Conservation (phyloP, 495 filamentous ascomycete genomes). For the Podospora pseudocomata region DNA sequence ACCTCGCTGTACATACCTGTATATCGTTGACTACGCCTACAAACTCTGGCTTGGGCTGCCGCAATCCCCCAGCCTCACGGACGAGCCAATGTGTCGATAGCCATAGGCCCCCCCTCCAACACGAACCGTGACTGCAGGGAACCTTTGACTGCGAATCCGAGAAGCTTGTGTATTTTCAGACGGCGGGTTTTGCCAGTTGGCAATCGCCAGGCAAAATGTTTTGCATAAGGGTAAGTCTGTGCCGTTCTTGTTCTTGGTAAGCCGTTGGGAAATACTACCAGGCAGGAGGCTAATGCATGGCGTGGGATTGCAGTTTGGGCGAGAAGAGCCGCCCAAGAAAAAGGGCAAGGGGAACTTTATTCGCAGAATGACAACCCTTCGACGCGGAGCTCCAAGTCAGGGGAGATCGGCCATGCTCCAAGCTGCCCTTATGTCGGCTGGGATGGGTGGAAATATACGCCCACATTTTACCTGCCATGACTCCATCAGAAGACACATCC, state of each 20-base stretch:
- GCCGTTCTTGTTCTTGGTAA: not conserved
- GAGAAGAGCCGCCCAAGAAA: conserved; percentile 19
- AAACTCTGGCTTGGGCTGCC: not conserved
- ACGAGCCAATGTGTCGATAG: conserved; percentile 13
- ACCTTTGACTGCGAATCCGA: conserved; percentile 6
- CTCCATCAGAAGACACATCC: conserved; percentile 35
- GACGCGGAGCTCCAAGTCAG: conserved; percentile 23
- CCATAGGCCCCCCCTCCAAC: not conserved
- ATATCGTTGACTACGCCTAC: not conserved
- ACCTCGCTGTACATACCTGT: not conserved
- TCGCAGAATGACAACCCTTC: conserved; percentile 31
- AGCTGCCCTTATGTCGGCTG: conserved; percentile 20
- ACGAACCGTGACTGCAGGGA: conserved; percentile 1
- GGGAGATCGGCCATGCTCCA: conserved; percentile 22
- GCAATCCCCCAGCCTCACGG: not conserved
- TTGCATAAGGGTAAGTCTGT: conserved; percentile 22
- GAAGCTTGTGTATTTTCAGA: not conserved
- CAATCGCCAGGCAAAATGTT: conserved; percentile 13
- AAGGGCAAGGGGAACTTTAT: conserved; percentile 28
- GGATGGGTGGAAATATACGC: conserved; percentile 20
- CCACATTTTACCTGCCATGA: conserved; percentile 23
- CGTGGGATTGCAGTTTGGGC: conserved; percentile 16
- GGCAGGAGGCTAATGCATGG: not conserved
- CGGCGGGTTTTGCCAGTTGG: conserved; percentile 16
- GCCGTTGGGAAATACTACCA: not conserved